Percentiles rank a stretch among this genome's conserved stretches.
Conservation (phyloP, 2,329 filamentous ascomycete genomes). For the Claviceps citrina region DNA sequence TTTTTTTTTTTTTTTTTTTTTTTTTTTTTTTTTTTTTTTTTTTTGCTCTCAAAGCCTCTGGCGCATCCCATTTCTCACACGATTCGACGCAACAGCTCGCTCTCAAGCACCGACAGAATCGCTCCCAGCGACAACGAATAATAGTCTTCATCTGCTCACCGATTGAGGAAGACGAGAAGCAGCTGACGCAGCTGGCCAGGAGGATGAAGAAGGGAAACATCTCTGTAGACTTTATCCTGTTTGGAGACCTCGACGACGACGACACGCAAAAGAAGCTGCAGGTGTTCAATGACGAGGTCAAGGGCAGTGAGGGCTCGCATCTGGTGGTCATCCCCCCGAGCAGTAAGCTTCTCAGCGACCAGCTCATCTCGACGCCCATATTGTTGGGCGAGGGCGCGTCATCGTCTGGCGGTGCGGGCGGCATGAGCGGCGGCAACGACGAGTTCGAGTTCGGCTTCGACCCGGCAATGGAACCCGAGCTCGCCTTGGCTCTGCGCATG, state of each 20-base stretch:
- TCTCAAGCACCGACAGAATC: conserved; percentile 95
- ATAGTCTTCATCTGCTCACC: conserved; percentile 94
- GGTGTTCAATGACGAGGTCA: conserved; percentile 85
- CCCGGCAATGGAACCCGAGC: conserved; percentile 78
- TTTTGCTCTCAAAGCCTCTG: too few relatives aligned
- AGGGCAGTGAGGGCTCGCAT: conserved; percentile 80
- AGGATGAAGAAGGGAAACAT: conserved; percentile 99
- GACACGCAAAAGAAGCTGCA: conserved; percentile 82
- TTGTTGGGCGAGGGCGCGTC: conserved; percentile 63
- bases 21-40: too few relatives aligned
- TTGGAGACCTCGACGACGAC: conserved; percentile 84
- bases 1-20: too few relatives aligned
- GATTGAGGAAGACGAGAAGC: conserved; percentile 77
- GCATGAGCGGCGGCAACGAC: conserved; percentile 45
- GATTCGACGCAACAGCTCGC: conserved; percentile 50
- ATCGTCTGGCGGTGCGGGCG: conserved; percentile 28
- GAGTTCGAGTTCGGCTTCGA: conserved; percentile 71
- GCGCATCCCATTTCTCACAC: too few relatives aligned
- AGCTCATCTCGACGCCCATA: conserved; percentile 78
- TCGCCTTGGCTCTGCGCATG: conserved; percentile 89
- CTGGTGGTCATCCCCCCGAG: conserved; percentile 82
- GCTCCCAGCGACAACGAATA: conserved; percentile 89
- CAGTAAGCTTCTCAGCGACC: conserved; percentile 81
- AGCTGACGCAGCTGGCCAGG: conserved; percentile 76
- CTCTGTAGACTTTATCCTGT: conserved; percentile 84